Conservation (phyloP, 176 grass and related monocot genomes). For the Alopecurus myosuroides region DNA sequence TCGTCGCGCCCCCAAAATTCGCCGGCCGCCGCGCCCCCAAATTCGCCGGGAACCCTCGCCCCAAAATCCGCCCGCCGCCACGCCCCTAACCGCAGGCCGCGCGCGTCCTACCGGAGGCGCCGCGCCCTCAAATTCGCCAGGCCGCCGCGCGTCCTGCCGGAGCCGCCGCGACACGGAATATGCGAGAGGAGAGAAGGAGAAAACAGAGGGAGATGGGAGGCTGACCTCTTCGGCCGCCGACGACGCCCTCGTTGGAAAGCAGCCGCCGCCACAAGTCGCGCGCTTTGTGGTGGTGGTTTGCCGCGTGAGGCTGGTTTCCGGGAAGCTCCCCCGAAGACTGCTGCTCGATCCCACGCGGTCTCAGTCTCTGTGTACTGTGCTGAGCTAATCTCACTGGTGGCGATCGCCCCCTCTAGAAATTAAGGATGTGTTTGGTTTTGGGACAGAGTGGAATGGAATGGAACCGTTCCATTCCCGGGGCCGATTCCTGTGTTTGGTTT, state of each 20-base stretch:
- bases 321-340: neutral
- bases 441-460: no score
- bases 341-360: no score
- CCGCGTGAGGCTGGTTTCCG: neutral
- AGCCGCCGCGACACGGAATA: neutral
- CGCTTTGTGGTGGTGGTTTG: neutral
- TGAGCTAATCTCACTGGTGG: no score
- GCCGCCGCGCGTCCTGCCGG: neutral
- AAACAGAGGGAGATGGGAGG: neutral
- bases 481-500: no score
- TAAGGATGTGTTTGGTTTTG: no score
- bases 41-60: neutral
- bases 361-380: no score
- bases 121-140: neutral
- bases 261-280: no score
- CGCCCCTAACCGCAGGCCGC: no score
- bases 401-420: no score
- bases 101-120: no score
- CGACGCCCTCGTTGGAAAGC: neutral
- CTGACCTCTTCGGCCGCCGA: neutral
- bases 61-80: no score
- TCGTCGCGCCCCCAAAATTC: neutral
- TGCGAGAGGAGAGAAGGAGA: neutral
- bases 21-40: neutral
- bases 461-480: no score